Evolutionary conservation across 805 yeast species (phyloP), one percentile per base, ranked within the genome.

Genomic region (Wickerhamiella siamensis): DNA sequence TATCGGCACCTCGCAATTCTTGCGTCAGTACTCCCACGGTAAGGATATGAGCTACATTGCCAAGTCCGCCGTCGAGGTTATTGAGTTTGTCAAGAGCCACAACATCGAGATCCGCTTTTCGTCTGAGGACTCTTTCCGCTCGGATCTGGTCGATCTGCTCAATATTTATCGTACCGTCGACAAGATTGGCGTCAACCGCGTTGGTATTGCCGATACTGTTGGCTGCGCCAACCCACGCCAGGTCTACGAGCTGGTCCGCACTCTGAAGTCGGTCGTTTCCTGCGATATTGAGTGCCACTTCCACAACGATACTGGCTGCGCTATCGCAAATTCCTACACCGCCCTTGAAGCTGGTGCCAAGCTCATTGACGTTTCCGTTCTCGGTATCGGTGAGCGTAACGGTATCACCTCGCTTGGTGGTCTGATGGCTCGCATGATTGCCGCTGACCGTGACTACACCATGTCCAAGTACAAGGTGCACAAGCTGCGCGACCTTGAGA

Each of bases 221-320:
- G 98, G 98, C 39, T 81, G 97, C 63, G 98, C 98, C 51, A 88
- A 88, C 70, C 98, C 98, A 56, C 79, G 98, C 68, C 97, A 91
- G 67, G 98, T 88, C 46, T 88, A 88, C 64, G 98, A 88, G 68
- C 75, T 88, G 54, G 91, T 88, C 49, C 79, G 93, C 59, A 91
- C 98, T 35, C 75, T 88, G 62, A 83, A 78, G 66, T 77, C 87
- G 12, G 95, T 88, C 39, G 97, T 88, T 39, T 79, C 83, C 31
- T 88, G 97, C 70, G 98, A 88, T 62, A 87, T 88, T 56, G 98
- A 88, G 69, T 83, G 95, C 63, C 98, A 88, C 64, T 91, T 88
- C 83, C 98, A 88, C 69, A 83, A 88, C 63, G 98, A 88, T 64
- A 88, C 98, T 27, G 98, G 98, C 49, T 91, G 97, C 70, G 95